Conservation (phyloP, 2,329 filamentous ascomycete species). For the Colletotrichum tropicale region DNA sequence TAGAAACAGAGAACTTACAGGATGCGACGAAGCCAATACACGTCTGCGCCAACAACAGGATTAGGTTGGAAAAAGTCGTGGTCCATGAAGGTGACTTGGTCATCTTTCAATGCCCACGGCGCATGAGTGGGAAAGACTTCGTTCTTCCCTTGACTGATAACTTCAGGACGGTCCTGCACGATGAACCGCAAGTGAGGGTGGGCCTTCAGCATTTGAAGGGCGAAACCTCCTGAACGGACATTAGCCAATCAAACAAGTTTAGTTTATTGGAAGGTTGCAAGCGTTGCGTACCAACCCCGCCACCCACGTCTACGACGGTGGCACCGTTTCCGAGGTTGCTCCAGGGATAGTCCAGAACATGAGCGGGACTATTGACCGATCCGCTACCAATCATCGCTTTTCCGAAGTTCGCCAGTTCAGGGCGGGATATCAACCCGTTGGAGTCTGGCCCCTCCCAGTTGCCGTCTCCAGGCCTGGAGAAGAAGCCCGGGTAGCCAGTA, state of each 20-base stretch:
- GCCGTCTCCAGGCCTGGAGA: not conserved
- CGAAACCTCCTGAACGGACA: constrained; percentile 29
- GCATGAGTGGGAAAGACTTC: constrained; percentile 35
- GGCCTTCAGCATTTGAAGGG: constrained; percentile 26
- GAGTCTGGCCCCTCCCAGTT: not conserved
- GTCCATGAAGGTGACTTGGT: constrained; percentile 23
- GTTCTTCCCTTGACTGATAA: constrained; percentile 26
- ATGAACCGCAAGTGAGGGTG: constrained; percentile 38
- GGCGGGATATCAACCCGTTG: not conserved
- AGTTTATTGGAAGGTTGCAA: not conserved
- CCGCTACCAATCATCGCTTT: not conserved
- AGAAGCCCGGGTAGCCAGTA: not conserved
- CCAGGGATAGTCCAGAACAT: not conserved
- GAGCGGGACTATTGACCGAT: not conserved
- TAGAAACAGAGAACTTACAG: not conserved
- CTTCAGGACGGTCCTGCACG: constrained; percentile 36
- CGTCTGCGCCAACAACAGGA: constrained; percentile 30
- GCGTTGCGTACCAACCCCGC: not conserved
- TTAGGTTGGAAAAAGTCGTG: constrained; percentile 38
- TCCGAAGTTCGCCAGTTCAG: not conserved
- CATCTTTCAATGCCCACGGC: not conserved
- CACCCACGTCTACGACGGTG: not conserved
- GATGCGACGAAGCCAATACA: constrained; percentile 35
- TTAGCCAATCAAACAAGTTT: not conserved
- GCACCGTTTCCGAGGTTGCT: not conserved